A percentile compares a stretch with the other conserved stretches of the same genome.
Conservation (phyloP, 331 rosid genomes). For the Stylosanthes scabra region DNA sequence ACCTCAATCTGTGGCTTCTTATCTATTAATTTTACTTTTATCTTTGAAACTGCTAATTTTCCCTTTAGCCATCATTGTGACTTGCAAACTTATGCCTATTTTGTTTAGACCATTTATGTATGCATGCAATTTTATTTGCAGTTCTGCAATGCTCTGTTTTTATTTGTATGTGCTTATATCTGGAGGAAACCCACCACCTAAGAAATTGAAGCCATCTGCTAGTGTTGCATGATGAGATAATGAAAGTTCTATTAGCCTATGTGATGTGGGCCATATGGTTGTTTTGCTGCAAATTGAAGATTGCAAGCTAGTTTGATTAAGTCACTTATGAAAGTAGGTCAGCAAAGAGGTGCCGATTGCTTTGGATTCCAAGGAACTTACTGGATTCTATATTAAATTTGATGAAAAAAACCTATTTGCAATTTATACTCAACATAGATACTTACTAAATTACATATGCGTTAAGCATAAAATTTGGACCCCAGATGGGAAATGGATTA, state of each 20-base stretch:
- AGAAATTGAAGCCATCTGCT: conserved; percentile 75
- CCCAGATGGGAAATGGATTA: background rate
- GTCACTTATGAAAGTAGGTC: conserved; percentile 32
- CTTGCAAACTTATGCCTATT: conserved; percentile 1
- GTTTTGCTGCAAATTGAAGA: conserved; percentile 34
- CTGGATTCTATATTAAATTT: conserved; percentile 16
- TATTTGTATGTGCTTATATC: conserved; percentile 75
- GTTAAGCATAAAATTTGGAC: conserved; percentile 20
- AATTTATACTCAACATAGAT: conserved; percentile 7
- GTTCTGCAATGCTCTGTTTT: conserved; percentile 95
- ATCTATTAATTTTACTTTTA: conserved; percentile 29
- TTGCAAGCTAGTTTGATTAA: conserved; percentile 27
- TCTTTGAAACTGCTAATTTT: conserved; percentile 16
- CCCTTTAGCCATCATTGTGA: conserved; percentile 1
- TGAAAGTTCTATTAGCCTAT: conserved; percentile 20
- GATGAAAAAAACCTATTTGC: conserved; percentile 27
- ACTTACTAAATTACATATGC: conserved; percentile 11
- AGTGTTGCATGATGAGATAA: conserved; percentile 55
- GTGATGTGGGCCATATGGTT: conserved; percentile 20
- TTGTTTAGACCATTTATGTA: conserved; percentile 32
- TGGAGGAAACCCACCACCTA: conserved; percentile 97
- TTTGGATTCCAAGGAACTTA: conserved; percentile 29
- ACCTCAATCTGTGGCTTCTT: conserved; percentile 28
- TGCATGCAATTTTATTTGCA: conserved; percentile 36
- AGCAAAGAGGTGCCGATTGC: conserved; percentile 35